Evolutionary conservation across 2,329 filamentous ascomycete genomes (phyloP), one percentile per base, ranked within the genome.

Genomic region (Alternaria alternata): DNA sequence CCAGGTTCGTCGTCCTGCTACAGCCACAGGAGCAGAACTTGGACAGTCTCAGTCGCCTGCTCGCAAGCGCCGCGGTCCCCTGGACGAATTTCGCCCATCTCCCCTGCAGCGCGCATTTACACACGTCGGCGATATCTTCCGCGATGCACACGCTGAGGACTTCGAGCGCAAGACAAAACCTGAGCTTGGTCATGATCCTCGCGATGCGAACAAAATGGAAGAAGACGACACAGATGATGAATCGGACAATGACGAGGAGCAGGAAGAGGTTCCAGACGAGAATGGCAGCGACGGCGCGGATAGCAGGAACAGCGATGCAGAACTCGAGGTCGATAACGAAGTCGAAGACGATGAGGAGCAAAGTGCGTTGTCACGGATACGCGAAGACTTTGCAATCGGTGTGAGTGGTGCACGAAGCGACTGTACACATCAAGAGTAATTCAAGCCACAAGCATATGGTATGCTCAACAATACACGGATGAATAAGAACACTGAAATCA

Each of bases 61-160:
- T 3, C 64, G 66, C 52, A 65, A 67, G 52, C 65, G 74, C 59
- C 67, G 70, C 61, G 61, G 49, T 20, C 57, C 61, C 7, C 59
- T 67, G n/a, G 65, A 68, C 30, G 63, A 63, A 0, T 65, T 63
- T 41, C 64, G 64, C 4, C 63, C 72, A 2, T 78, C 75, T 0
- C 80, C 81, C 0, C 55, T 82, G 3, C 69, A 78, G 26, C 66
- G 78, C 22, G 82, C 79, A 7, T 78, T 87, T 11, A 78, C 78
- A n/a, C 80, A 85, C 1, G 84, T 89, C 12, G 87, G 86, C 5
- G 87, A 85, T 14, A 88, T 93, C n/a, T 84, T 97, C 67, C 91
- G 92, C 4, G 86, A 89, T 62, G 94, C 94, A 6, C 95, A 98
- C 76, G 90, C 87, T 62, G 91, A 96, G 76, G 94, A 98, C 79